Conservation (phyloP, 2,329 filamentous ascomycete species). For the Pseudogymnoascus sp. region DNA sequence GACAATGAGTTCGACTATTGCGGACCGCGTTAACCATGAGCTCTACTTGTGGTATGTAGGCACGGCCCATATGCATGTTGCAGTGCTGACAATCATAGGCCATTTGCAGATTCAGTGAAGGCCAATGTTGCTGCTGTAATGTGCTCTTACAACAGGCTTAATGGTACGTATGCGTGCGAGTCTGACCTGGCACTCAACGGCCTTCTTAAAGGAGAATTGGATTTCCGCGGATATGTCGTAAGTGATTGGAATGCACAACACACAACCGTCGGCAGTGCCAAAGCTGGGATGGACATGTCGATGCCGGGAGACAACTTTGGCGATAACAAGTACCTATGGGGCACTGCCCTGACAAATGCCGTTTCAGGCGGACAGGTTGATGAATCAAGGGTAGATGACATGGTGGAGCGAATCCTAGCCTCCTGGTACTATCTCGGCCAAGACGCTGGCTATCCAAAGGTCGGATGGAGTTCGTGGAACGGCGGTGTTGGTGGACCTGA, state of each 20-base stretch:
- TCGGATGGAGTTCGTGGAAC: constrained; percentile 36
- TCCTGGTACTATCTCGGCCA: constrained; percentile 53
- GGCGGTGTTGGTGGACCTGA: constrained; percentile 30
- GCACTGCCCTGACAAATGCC: constrained; percentile 43
- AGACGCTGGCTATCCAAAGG: constrained; percentile 37
- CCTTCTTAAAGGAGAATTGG: constrained; percentile 61
- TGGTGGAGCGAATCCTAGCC: constrained; percentile 56
- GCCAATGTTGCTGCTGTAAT: constrained; percentile 59
- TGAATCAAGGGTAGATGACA: constrained; percentile 56
- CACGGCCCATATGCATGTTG: neutral
- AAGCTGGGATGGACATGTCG: constrained; percentile 66
- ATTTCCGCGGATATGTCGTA: constrained; percentile 65
- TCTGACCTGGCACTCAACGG: constrained; percentile 53
- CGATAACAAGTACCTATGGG: constrained; percentile 45
- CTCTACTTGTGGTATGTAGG: constrained; percentile 46
- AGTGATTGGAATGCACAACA: constrained; percentile 74
- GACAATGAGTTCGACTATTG: constrained; percentile 47
- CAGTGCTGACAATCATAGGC: constrained; percentile 29
- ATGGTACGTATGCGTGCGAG: constrained; percentile 60
- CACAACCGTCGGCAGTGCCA: constrained; percentile 55
- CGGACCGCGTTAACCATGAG: constrained; percentile 61
- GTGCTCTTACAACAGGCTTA: constrained; percentile 68
- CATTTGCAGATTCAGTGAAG: constrained; percentile 60
- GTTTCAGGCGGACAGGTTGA: constrained; percentile 49
- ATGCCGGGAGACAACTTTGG: constrained; percentile 65